These are phyloP conservation scores for Talaromyces sp. DNA, from an alignment of 2,329 filamentous ascomycete genomes.

Conservation along the genomic window DNA sequence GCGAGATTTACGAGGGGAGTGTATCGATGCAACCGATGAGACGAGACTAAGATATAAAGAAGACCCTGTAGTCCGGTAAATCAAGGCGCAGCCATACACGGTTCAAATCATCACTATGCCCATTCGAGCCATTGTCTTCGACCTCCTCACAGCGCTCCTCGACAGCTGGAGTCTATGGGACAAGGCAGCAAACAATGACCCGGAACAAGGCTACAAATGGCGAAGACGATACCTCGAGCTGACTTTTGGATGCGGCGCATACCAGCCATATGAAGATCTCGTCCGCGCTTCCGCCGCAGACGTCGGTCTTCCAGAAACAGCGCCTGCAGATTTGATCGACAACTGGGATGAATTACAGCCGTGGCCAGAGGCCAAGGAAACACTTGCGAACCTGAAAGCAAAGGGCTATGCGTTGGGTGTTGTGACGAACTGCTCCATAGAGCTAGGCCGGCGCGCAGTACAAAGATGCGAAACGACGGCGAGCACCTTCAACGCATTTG, in stretches of 20 bases:
- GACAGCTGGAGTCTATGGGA: slow-evolving; percentile 42
- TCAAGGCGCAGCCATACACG: background rate
- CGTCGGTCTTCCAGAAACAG: slow-evolving; percentile 26
- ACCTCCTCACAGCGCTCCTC: slow-evolving; percentile 41
- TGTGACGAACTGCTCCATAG: slow-evolving; percentile 39
- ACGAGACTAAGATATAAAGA: background rate
- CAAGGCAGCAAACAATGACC: slow-evolving; percentile 22
- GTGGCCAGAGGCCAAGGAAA: slow-evolving; percentile 23
- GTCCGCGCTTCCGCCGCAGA: slow-evolving; percentile 29
- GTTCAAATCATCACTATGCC: slow-evolving; percentile 1
- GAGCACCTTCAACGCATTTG: slow-evolving; percentile 30
- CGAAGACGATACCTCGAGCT: slow-evolving; percentile 39
- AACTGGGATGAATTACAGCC: slow-evolving; percentile 29
- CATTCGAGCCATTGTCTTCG: slow-evolving; percentile 35
- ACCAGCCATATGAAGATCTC: slow-evolving; percentile 28
- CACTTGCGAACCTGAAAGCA: slow-evolving; percentile 23
- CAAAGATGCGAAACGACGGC: slow-evolving; percentile 15
- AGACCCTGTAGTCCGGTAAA: background rate
- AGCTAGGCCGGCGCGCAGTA: slow-evolving; percentile 26
- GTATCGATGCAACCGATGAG: background rate
- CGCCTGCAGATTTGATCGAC: slow-evolving; percentile 27
- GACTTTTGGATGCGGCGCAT: slow-evolving; percentile 35
- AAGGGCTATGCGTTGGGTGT: slow-evolving; percentile 36
- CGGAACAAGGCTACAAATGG: slow-evolving; percentile 27
- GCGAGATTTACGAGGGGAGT: background rate